A percentile compares a stretch with the other conserved stretches of the same genome.
Evolutionary conservation across 1,284 basidiomycete genomes (phyloP).

Genomic region (Fomitopsis pinicola): DNA sequence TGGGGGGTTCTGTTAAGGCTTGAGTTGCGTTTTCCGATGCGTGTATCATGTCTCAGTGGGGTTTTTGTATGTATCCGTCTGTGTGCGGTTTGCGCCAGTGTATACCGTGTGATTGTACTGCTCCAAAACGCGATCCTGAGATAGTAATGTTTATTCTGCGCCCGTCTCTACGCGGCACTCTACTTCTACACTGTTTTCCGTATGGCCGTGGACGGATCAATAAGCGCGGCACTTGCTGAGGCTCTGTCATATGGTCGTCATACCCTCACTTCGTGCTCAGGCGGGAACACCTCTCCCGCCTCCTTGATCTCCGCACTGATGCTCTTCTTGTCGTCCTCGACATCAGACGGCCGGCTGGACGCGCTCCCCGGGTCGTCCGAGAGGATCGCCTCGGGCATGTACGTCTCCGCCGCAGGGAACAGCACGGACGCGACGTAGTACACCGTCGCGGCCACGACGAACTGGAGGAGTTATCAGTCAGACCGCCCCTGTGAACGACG

Average conservation of each 20-base stretch:
- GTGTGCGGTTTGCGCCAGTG: too few species aligned
- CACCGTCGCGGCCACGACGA: slow-evolving; percentile 36
- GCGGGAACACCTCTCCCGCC: neutral
- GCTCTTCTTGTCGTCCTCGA: slow-evolving; percentile 16
- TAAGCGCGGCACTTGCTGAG: neutral
- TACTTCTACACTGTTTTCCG: too few species aligned
- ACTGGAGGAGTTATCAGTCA: slow-evolving; percentile 23
- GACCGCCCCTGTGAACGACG: neutral
- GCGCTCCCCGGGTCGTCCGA: slow-evolving; percentile 14
- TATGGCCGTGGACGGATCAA: neutral
- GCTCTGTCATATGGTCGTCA: neutral
- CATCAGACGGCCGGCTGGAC: slow-evolving; percentile 13
- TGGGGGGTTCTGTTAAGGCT: neutral
- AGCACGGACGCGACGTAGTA: slow-evolving; percentile 48
- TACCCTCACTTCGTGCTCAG: neutral
- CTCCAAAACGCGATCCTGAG: too few species aligned
- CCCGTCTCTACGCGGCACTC: too few species aligned
- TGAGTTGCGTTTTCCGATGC: too few species aligned
- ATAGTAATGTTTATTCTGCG: too few species aligned
- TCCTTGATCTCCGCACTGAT: slow-evolving; percentile 16
- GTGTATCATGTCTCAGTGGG: too few species aligned
- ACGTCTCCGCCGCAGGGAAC: slow-evolving; percentile 59
- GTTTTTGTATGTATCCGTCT: too few species aligned
- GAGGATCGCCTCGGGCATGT: slow-evolving; percentile 42
- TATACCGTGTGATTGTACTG: too few species aligned